phyloP scores from a whole-genome alignment of 257 asterid species.

The Salvia miltiorrhiza region DNA sequence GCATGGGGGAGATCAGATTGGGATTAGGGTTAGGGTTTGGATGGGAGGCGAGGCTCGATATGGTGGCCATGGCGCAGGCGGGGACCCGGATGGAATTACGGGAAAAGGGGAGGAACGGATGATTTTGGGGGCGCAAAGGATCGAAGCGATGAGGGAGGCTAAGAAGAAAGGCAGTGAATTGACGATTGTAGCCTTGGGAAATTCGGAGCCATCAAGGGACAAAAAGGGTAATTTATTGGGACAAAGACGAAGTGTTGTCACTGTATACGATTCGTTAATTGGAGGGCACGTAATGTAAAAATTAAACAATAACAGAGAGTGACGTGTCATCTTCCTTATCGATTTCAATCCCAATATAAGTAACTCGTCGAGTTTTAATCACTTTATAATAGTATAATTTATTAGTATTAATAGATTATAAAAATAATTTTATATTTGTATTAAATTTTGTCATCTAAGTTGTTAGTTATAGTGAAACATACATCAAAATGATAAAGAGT shows the following conservation, averaged over 20 bases:
- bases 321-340: constrained; percentile 12
- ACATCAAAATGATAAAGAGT: too few relatives aligned
- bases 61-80: constrained; percentile 41
- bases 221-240: not conserved
- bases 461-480: too few relatives aligned
- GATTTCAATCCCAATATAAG: too few relatives aligned
- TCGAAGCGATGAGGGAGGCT: not conserved
- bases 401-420: too few relatives aligned
- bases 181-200: not conserved
- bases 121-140: constrained; percentile 3
- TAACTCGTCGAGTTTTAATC: too few relatives aligned
- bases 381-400: too few relatives aligned
- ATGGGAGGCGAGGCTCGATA: constrained; percentile 31
- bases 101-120: constrained; percentile 7
- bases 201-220: not conserved
- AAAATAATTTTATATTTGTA: too few relatives aligned
- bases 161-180: not conserved
- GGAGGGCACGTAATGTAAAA: constrained; percentile 31
- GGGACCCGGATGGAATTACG: constrained; percentile 21
- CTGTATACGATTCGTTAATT: constrained; percentile 17
- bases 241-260: not conserved
- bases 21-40: constrained; percentile 39
- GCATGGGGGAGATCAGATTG: constrained; percentile 44
- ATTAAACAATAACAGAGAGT: not conserved
- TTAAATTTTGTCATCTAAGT: too few relatives aligned